A percentile compares a stretch with the other conserved stretches of the same genome.
These are phyloP conservation scores for Talaromyces islandicus DNA, from an alignment of 2,329 filamentous ascomycete species.

Conservation along the genomic window DNA sequence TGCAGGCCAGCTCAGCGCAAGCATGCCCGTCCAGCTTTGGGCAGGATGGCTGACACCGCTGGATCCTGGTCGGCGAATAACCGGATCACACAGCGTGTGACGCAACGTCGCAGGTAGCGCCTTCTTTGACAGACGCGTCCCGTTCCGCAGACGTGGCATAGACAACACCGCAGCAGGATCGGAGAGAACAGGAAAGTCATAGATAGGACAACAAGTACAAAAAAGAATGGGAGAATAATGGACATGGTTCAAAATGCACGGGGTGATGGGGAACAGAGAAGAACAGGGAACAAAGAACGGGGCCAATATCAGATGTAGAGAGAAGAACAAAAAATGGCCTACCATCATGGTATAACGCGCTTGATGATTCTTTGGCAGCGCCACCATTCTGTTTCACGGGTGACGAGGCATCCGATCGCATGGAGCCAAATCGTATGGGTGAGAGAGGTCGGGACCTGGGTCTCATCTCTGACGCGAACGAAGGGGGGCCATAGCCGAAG, in stretches of 20 bases:
- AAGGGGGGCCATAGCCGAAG: slow-evolving; percentile 1
- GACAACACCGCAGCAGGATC: neutral
- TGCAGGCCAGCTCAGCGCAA: neutral
- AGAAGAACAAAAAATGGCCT: slow-evolving; percentile 12
- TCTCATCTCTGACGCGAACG: slow-evolving; percentile 11
- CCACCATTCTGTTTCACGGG: slow-evolving; percentile 16
- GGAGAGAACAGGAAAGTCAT: neutral
- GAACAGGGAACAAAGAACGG: neutral
- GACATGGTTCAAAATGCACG: neutral
- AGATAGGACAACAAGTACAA: neutral
- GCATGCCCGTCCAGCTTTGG: neutral
- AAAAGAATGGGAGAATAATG: neutral
- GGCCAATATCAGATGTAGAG: neutral
- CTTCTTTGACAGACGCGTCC: neutral
- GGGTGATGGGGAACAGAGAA: no score
- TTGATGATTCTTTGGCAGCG: slow-evolving; percentile 14
- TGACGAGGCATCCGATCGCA: slow-evolving; percentile 17
- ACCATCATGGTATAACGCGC: slow-evolving; percentile 23
- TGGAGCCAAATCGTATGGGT: slow-evolving; percentile 16
- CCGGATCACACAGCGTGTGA: neutral
- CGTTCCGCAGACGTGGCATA: neutral
- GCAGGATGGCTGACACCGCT: neutral
- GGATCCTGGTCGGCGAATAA: neutral
- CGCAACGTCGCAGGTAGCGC: neutral
- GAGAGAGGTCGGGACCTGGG: slow-evolving; percentile 10